Evolutionary conservation across 2,329 filamentous ascomycete species (phyloP).

Genomic region (Monosporascus cannonballus): DNA sequence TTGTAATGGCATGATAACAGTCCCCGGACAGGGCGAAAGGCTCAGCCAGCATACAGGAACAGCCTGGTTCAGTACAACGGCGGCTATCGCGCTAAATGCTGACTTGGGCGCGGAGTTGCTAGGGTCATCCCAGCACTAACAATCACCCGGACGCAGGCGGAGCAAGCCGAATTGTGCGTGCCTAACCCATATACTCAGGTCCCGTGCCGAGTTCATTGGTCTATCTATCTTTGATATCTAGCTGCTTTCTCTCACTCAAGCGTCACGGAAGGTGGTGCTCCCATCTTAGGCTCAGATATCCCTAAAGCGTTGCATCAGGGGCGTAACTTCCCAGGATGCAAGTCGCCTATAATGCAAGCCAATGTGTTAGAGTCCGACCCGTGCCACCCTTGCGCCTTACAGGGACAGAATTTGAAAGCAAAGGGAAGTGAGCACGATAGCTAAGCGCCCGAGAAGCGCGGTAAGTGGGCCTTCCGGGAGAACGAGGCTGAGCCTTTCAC

Average conservation of each 20-base stretch:
- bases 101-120: neutral
- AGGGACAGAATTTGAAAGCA: neutral
- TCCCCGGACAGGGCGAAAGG: too few species aligned
- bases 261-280: too few species aligned
- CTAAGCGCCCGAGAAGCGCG: neutral
- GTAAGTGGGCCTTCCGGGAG: neutral
- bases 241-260: too few species aligned
- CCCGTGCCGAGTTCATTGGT: too few species aligned
- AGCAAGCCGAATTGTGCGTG: too few species aligned
- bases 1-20: too few species aligned
- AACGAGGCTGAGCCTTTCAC: neutral
- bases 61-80: neutral
- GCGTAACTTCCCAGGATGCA: neutral
- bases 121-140: neutral
- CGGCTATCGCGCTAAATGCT: neutral
- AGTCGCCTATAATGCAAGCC: neutral
- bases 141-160: too few species aligned
- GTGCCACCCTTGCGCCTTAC: neutral
- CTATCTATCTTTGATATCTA: too few species aligned
- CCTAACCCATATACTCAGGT: too few species aligned
- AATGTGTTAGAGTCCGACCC: neutral
- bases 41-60: neutral
- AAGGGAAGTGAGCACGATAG: neutral
- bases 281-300: too few species aligned
- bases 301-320: too few species aligned